phyloP scores from a whole-genome alignment of 192 early-diverging fungal genomes.

The Haplosporangium gracile region DNA sequence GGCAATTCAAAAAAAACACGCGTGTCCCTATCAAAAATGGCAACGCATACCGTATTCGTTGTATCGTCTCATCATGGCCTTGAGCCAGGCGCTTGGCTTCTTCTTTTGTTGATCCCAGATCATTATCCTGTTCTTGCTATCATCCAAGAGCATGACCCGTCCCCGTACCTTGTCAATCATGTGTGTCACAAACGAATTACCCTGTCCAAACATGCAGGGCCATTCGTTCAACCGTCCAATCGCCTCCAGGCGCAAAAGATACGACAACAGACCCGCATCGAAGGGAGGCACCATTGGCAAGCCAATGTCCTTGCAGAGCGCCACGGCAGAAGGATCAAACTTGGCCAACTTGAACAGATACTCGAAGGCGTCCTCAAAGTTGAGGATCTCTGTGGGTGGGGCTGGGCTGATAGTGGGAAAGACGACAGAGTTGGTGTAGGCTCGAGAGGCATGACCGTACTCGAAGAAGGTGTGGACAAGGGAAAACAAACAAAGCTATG shows the following conservation, averaged over 20 bases:
- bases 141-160: background rate
- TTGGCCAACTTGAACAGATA: constrained; percentile 23
- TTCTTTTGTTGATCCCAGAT: constrained; percentile 33
- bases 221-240: constrained; percentile 32
- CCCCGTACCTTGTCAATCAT: constrained; percentile 35
- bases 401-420: background rate
- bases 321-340: background rate
- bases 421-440: background rate
- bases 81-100: constrained; percentile 20
- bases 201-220: constrained; percentile 39
- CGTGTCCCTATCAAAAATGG: too few relatives aligned
- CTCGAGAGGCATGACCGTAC: constrained; percentile 16
- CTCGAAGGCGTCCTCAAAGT: constrained; percentile 31
- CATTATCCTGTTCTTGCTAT: constrained; percentile 23
- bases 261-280: constrained; percentile 24
- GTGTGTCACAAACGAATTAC: constrained; percentile 35
- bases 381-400: constrained; percentile 9
- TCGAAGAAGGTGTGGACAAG: background rate
- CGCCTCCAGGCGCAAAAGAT: constrained; percentile 32
- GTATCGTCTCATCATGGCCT: background rate
- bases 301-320: constrained; percentile 28
- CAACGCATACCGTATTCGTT: too few relatives aligned
- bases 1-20: too few relatives aligned
- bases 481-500: too few relatives aligned
- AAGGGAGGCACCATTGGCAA: constrained; percentile 23